These are phyloP conservation scores for Penicillium argentinense DNA, from an alignment of 495 filamentous ascomycete genomes.

Conservation along the genomic window DNA sequence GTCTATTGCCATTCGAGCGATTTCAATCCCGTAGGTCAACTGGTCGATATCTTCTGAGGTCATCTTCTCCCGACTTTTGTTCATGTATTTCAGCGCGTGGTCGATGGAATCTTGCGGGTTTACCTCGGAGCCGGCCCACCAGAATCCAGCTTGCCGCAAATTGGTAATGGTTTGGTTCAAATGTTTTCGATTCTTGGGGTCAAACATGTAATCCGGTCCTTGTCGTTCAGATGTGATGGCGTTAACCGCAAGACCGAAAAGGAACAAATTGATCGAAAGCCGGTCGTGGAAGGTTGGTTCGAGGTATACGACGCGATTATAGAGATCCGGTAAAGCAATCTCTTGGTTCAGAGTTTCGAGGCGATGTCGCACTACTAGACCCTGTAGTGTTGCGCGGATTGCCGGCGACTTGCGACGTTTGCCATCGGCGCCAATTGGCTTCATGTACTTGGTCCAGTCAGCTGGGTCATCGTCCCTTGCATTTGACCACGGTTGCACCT, in stretches of 20 bases:
- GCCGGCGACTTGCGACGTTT: constrained; percentile 57
- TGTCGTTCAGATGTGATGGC: constrained; percentile 83
- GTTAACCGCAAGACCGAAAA: constrained; percentile 77
- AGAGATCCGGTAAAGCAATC: constrained; percentile 63
- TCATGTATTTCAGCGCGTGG: constrained; percentile 63
- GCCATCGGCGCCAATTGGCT: constrained; percentile 57
- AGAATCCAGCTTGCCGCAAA: constrained; percentile 83
- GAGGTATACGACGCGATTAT: constrained; percentile 70
- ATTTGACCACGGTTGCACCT: constrained; percentile 74
- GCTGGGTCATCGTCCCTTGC: constrained; percentile 47
- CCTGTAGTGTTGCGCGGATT: constrained; percentile 68
- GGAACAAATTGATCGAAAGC: constrained; percentile 80
- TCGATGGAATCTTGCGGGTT: constrained; percentile 64
- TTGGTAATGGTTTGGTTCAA: constrained; percentile 71
- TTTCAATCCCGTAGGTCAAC: constrained; percentile 59
- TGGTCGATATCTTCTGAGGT: constrained; percentile 56
- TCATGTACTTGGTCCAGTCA: constrained; percentile 75
- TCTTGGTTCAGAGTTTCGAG: constrained; percentile 66
- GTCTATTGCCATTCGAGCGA: constrained; percentile 56
- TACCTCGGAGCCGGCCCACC: constrained; percentile 76
- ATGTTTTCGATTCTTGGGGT: constrained; percentile 63
- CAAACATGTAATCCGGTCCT: constrained; percentile 87
- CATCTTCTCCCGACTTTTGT: constrained; percentile 51
- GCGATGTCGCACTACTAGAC: constrained; percentile 78
- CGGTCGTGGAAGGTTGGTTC: constrained; percentile 83